A percentile compares a stretch with the other conserved stretches of the same genome.
Evolutionary conservation across 176 grass and related monocot genomes (phyloP).

Genomic region (Aegilops sharonensis): DNA sequence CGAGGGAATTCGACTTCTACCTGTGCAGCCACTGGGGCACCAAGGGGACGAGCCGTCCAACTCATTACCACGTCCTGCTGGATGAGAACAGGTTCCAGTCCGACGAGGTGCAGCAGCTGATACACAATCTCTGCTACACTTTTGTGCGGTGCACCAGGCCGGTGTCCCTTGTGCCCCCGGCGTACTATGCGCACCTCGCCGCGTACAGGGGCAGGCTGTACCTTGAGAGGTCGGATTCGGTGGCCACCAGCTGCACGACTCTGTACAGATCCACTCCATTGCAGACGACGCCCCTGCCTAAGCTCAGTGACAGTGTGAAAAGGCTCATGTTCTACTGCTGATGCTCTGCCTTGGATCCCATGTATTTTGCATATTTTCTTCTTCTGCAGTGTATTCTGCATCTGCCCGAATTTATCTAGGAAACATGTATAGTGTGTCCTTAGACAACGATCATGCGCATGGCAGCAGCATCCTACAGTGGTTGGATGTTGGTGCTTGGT

Average conservation of each 20-base stretch:
- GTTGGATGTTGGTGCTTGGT: constrained; percentile 21
- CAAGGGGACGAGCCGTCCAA: constrained; percentile 84
- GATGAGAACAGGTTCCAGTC: constrained; percentile 80
- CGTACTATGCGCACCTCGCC: constrained; percentile 82
- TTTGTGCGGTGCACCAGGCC: constrained; percentile 84
- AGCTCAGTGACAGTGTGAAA: constrained; percentile 77
- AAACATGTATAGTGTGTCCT: constrained; percentile 39
- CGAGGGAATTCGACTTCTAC: constrained; percentile 88
- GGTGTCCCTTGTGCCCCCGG: constrained; percentile 81
- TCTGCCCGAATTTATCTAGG: constrained; percentile 14
- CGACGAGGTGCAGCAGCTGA: constrained; percentile 82
- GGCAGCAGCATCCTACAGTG: neutral
- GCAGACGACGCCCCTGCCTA: constrained; percentile 65
- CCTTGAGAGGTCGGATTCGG: constrained; percentile 72
- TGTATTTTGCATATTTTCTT: neutral
- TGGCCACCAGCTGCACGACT: constrained; percentile 24
- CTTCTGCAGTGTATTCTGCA: neutral
- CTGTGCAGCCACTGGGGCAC: constrained; percentile 89
- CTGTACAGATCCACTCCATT: constrained; percentile 49
- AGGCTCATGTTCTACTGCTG: constrained; percentile 98
- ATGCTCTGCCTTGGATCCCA: constrained; percentile 1
- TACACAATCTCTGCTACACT: constrained; percentile 87
- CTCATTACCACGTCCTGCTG: constrained; percentile 82
- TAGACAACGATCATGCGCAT: constrained; percentile 3
- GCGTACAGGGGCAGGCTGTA: constrained; percentile 89